These are phyloP conservation scores for Tulasnella sp. DNA, from an alignment of 768 basidiomycete species.

Conservation along the genomic window DNA sequence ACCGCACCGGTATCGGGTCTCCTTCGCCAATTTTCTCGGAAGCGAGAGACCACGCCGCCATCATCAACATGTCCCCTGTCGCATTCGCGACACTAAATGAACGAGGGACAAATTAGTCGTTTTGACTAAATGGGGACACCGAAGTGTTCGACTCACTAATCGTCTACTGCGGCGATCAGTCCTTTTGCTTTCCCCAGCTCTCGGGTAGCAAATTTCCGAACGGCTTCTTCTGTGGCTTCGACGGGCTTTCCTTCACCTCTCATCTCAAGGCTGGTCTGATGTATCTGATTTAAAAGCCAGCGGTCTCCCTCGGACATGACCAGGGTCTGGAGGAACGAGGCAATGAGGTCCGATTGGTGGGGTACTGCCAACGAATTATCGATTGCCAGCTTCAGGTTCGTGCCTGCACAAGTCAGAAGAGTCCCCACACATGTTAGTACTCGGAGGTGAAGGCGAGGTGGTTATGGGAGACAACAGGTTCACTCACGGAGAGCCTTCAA, in stretches of 20 bases:
- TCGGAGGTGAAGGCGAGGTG: slow-evolving; percentile 2
- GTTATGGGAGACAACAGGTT: not conserved
- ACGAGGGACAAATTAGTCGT: not conserved
- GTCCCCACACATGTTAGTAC: not conserved
- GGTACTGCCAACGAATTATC: slow-evolving; percentile 73
- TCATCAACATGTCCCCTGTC: slow-evolving; percentile 73
- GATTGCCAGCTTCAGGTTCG: slow-evolving; percentile 88
- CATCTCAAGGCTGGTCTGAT: slow-evolving; percentile 31
- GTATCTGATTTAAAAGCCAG: slow-evolving; percentile 74
- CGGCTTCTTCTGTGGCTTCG: slow-evolving; percentile 63
- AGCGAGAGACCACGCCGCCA: slow-evolving; percentile 45
- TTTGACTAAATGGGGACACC: not conserved
- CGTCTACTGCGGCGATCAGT: slow-evolving; percentile 76
- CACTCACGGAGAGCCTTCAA: slow-evolving; percentile 74
- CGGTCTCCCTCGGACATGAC: slow-evolving; percentile 95
- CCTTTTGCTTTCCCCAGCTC: slow-evolving; percentile 70
- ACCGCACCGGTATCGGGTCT: slow-evolving; percentile 20
- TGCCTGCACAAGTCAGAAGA: slow-evolving; percentile 43
- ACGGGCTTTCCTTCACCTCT: slow-evolving; percentile 63
- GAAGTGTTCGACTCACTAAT: slow-evolving; percentile 61
- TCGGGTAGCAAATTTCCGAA: slow-evolving; percentile 81
- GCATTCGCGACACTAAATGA: slow-evolving; percentile 78
- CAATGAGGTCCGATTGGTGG: slow-evolving; percentile 77
- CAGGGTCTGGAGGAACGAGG: slow-evolving; percentile 89
- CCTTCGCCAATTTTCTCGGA: slow-evolving; percentile 2